Evolutionary conservation across 2,329 filamentous ascomycete genomes (phyloP), one percentile per base, ranked within the genome.

Genomic region (Talaromyces sp.): DNA sequence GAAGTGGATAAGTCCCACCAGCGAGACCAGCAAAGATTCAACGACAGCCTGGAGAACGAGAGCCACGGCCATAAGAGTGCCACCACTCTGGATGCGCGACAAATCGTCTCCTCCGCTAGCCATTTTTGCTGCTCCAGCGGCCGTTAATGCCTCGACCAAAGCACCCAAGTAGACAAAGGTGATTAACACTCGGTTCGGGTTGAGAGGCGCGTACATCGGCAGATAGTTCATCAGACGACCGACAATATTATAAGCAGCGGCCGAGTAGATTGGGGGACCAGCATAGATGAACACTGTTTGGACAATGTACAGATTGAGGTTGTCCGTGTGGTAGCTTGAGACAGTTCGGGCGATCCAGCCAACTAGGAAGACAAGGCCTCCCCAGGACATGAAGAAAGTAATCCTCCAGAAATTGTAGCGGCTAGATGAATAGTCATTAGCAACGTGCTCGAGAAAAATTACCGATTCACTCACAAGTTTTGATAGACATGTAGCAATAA

Each of bases 141-240:
- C 72, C 1, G 72, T 73, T 12, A 75, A 63, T 35, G 61, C 61
- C 61, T 76, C 74, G 1, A 75, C 72, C 0, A 66, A 61, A 8
- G 68, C 71, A 14, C 74, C 72, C 4, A 75, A 64, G 50, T 74
- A 74, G 57, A 76, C 61, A 64, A 76, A 76, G 55, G 71, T 65
- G 51, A 68, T 68, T 5, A 73, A 61, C n/a, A 75, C 69, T 0
- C 72, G 71, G 53, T 67, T 64, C 19, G 74, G 74, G 53, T 75
- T 68, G 8, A 76, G 63, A 1, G 73, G 67, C n/a, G 74, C 67
- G 54, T 75, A 70, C 71, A 73, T 73, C 3, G 74, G 74, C 7
- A 75, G 64, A 59, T 76, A 76, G 62, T 71, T 67, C 70, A 75
- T 69, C 10, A 76, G 62, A 27, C 73, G 67, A 7, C 72, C 74